Evolutionary conservation across 106 monocot genomes (phyloP).

Genomic region (Triglochin maritima): DNA sequence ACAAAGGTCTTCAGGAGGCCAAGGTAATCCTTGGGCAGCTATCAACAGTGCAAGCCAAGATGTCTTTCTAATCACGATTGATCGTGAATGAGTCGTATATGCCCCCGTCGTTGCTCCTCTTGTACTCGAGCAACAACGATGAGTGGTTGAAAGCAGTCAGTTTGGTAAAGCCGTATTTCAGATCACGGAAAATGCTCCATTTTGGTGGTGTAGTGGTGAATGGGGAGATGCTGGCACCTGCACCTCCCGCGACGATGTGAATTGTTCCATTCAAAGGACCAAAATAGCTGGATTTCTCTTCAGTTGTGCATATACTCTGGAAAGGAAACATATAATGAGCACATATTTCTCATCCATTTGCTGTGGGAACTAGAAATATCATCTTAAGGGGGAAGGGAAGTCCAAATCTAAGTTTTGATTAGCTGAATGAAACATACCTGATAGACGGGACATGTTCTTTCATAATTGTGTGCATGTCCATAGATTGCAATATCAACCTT

Average conservation of each 20-base stretch:
- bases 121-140: constrained; percentile 63
- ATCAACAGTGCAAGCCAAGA: constrained; percentile 57
- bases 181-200: constrained; percentile 69
- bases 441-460: constrained; percentile 88
- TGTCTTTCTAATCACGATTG: constrained; percentile 57
- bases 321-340: too few species aligned
- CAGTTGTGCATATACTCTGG: constrained; percentile 18
- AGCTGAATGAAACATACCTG: constrained; percentile 33
- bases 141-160: constrained; percentile 73
- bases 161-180: constrained; percentile 64
- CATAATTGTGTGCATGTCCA: constrained; percentile 88
- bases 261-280: constrained; percentile 68
- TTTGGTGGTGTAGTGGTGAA: constrained; percentile 24
- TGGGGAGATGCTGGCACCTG: constrained; percentile 50
- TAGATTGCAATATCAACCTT: constrained; percentile 87
- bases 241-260: constrained; percentile 83
- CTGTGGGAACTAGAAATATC: too few species aligned
- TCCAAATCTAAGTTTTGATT: background rate
- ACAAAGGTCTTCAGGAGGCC: constrained; percentile 22
- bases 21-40: constrained; percentile 59
- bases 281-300: constrained; percentile 29
- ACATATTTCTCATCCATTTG: too few species aligned
- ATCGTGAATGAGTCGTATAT: constrained; percentile 75
- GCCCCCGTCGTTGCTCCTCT: constrained; percentile 57
- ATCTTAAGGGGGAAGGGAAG: too few species aligned